phyloP scores from a whole-genome alignment of 441 rosid genomes.

The Lepidium campestre region DNA sequence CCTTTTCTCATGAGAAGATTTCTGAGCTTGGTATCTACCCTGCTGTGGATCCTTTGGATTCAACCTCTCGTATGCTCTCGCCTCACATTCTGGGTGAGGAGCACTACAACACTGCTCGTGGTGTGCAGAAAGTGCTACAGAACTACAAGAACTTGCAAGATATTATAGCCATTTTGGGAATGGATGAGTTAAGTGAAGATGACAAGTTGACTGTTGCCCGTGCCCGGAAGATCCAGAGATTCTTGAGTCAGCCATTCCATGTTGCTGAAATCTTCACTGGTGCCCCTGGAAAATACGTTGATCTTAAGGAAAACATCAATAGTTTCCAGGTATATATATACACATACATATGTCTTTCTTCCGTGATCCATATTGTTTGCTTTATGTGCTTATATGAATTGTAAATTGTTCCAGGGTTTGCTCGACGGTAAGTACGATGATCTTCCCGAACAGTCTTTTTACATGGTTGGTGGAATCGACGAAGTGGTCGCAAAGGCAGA shows the following conservation, averaged over 20 bases:
- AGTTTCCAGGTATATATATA: constrained; percentile 75
- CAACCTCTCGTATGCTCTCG: constrained; percentile 96
- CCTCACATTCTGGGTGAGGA: constrained; percentile 93
- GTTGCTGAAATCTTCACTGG: constrained; percentile 98
- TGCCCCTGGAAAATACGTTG: constrained; percentile 94
- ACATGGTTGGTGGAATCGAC: constrained; percentile 98
- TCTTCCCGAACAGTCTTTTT: constrained; percentile 88
- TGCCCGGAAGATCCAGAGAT: constrained; percentile 91
- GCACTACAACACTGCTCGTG: constrained; percentile 96
- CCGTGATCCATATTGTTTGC: background rate
- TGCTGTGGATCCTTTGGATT: constrained; percentile 95
- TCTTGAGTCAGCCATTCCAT: constrained; percentile 98
- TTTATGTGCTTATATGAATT: background rate
- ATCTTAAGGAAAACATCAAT: constrained; percentile 74
- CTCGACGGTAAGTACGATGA: constrained; percentile 94
- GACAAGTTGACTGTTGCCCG: constrained; percentile 94
- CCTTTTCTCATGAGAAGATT: constrained; percentile 37
- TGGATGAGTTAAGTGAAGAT: constrained; percentile 99
- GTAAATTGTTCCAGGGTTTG: constrained; percentile 52
- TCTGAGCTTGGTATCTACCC: constrained; percentile 98
- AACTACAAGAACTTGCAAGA: constrained; percentile 97
- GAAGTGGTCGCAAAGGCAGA: constrained; percentile 95
- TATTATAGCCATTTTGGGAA: constrained; percentile 94
- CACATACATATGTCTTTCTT: background rate
- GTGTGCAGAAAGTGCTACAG: constrained; percentile 92